Evolutionary conservation across 2,329 filamentous ascomycete genomes (phyloP).

Genomic region (Talaromyces sp.): DNA sequence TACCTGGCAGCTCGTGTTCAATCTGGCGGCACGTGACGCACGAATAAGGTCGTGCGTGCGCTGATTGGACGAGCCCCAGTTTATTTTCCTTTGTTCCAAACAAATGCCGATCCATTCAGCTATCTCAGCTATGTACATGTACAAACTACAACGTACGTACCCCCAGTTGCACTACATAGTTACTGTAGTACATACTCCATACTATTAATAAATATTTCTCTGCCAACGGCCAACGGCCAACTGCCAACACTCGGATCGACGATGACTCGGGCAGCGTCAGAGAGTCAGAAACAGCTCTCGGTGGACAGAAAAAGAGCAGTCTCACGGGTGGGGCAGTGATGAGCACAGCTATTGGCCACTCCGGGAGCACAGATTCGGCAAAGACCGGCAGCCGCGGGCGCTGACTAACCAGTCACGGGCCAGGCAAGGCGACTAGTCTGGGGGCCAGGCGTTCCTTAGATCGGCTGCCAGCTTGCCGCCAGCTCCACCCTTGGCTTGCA

Average conservation of each 20-base stretch:
- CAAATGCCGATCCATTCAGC: not conserved
- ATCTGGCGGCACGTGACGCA: not conserved
- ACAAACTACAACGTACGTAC: too few species aligned
- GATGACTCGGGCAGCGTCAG: not conserved
- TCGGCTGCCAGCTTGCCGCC: not conserved
- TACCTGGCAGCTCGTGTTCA: not conserved
- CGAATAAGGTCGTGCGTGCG: not conserved
- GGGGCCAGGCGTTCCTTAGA: not conserved
- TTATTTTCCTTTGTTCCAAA: not conserved
- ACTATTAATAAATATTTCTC: too few species aligned
- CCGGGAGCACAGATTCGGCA: not conserved
- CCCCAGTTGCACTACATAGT: too few species aligned
- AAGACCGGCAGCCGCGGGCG: not conserved
- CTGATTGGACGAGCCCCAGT: not conserved
- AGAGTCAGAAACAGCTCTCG: not conserved
- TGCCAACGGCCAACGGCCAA: not conserved
- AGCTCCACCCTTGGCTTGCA: not conserved
- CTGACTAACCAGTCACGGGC: not conserved
- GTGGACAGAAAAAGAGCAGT: not conserved
- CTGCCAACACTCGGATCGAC: too few species aligned
- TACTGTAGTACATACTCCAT: too few species aligned
- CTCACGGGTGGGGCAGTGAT: not conserved
- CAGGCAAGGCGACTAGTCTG: not conserved
- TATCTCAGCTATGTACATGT: too few species aligned
- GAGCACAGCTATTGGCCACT: not conserved